Evolutionary conservation across 108 stramenopile species (phyloP), one percentile per base, ranked within the genome.

Genomic region (Aurantiochytrium sp.): DNA sequence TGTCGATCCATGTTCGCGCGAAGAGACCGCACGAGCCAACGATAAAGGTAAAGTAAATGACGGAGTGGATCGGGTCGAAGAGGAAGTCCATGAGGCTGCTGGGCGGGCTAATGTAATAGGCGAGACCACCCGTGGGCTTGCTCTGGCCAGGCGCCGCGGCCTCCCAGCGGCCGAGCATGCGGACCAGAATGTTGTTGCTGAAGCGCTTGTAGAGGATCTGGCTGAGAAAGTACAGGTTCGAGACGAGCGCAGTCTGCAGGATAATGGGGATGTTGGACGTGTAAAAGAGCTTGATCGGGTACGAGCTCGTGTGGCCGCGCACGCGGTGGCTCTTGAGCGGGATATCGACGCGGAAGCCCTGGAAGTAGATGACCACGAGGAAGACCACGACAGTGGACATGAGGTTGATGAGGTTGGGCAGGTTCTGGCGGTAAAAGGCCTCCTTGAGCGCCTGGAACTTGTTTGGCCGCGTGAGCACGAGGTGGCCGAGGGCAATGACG

Each of bases 221-320:
- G 89, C 96, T 96, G 57, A 99, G 95, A 93, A 99, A 99, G 96
- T 99, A 99, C 60, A 99, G 92, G 95, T 99, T 99, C 92, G 96
- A 96, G 23, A 98, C 97, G 88, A 99, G 93, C 4, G 98, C 98
- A 25, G 98, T 97, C 93, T 98, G 98, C 47, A 99, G 95, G 90
- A 99, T 99, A 93, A 99, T 98, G 92, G 98, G 98, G 97, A 99
- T 99, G 97, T 99, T 99, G 93, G 98, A 98, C 19, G 99, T 99
- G 97, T 99, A 99, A 93, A 99, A 99, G 35, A 99, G 96, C 95
- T 93, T 93, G 91, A 94, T 94, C 42, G 91, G 92, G 89, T 92
- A 93, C 43, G 91, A 90, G 69, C 92, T 91, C 60, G 92, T 90
- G 88, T 29, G 25, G 71, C 53, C 47, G 72, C 45, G 25, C 19